Percentiles rank a stretch among this genome's conserved stretches.
Conservation (phyloP, 2,329 filamentous ascomycete genomes). For the Fusarium albidum region DNA sequence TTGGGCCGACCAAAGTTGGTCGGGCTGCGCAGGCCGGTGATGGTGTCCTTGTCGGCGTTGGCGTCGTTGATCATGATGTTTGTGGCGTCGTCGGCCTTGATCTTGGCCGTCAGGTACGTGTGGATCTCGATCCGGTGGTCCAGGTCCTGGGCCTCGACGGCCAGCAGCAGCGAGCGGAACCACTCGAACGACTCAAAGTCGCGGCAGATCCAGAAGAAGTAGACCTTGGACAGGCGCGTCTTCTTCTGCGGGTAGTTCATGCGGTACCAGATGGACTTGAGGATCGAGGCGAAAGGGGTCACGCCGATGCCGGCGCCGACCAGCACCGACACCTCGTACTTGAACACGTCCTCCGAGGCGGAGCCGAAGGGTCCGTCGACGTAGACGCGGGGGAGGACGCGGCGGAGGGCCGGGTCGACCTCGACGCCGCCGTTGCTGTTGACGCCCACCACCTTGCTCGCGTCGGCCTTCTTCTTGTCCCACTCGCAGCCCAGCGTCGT, state of each 20-base stretch:
- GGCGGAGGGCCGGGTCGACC: constrained; percentile 74
- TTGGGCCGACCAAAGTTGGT: constrained; percentile 89
- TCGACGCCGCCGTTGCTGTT: constrained; percentile 58
- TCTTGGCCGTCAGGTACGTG: constrained; percentile 86
- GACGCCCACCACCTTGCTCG: constrained; percentile 75
- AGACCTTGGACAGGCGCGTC: constrained; percentile 83
- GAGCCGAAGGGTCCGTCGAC: constrained; percentile 87
- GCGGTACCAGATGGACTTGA: constrained; percentile 93
- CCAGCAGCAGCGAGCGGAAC: constrained; percentile 84
- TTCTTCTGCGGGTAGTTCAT: constrained; percentile 88
- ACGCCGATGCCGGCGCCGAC: constrained; percentile 85
- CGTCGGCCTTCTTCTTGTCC: constrained; percentile 56
- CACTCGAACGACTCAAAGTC: constrained; percentile 90
- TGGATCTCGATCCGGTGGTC: constrained; percentile 89
- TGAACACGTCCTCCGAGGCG: constrained; percentile 89
- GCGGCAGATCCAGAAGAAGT: constrained; percentile 93
- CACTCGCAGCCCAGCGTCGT: constrained; percentile 79
- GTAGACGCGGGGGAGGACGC: constrained; percentile 81
- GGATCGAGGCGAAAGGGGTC: constrained; percentile 85
- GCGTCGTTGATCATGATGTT: constrained; percentile 95
- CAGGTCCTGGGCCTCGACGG: constrained; percentile 86
- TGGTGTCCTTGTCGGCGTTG: constrained; percentile 83
- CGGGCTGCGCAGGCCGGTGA: constrained; percentile 81
- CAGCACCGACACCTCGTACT: constrained; percentile 82
- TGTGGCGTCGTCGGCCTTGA: constrained; percentile 84